Evolutionary conservation across 2,329 filamentous ascomycete genomes (phyloP).

Genomic region (Macrophomina phaseolina): DNA sequence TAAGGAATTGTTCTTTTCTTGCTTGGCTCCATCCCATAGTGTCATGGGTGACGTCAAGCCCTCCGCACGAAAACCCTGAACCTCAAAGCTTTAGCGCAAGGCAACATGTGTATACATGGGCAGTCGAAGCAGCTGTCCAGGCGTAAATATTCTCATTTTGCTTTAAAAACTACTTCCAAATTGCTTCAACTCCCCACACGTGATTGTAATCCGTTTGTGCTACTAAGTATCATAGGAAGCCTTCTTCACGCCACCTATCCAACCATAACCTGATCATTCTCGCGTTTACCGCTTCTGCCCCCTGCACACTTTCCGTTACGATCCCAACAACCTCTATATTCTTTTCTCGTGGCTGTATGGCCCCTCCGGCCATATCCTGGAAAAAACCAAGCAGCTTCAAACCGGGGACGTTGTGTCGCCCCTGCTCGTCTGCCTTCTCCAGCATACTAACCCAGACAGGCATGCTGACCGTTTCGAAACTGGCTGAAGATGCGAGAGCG

Average conservation of each 20-base stretch:
- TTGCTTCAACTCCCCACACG: neutral
- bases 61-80: too few species aligned
- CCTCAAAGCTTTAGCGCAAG: too few species aligned
- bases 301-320: constrained; percentile 9
- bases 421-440: neutral
- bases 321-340: constrained; percentile 13
- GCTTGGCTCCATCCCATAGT: too few species aligned
- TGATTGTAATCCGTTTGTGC: too few species aligned
- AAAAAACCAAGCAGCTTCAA: constrained; percentile 29
- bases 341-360: neutral
- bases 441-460: constrained; percentile 23
- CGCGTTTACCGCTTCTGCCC: neutral
- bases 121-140: too few species aligned
- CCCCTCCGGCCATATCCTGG: constrained; percentile 22
- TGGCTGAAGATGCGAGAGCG: neutral
- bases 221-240: neutral
- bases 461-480: constrained; percentile 27
- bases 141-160: too few species aligned
- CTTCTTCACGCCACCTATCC: neutral
- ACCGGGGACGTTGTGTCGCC: constrained; percentile 16
- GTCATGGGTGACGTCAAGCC: too few species aligned
- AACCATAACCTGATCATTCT: neutral
- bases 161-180: too few species aligned
- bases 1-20: too few species aligned
- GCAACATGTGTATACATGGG: too few species aligned